These are phyloP conservation scores for Geoglossum cookeanum DNA, from an alignment of 2,329 filamentous ascomycete genomes.

Conservation along the genomic window DNA sequence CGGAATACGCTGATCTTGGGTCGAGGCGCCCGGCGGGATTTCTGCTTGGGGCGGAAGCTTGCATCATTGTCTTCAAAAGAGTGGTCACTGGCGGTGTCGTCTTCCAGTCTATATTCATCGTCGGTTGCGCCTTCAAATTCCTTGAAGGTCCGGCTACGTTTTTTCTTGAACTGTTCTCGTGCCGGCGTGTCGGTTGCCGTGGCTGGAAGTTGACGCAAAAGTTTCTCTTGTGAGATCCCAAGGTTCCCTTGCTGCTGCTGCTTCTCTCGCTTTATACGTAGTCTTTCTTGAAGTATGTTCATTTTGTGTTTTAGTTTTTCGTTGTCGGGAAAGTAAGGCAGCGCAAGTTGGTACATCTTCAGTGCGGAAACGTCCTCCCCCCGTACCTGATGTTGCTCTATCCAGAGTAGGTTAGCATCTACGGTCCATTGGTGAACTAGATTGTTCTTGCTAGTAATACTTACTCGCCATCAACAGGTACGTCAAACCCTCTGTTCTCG, in stretches of 20 bases:
- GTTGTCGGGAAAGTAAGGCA: slow-evolving; percentile 73
- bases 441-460: not conserved
- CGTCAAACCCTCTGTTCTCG: slow-evolving; percentile 62
- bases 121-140: slow-evolving; percentile 16
- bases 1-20: slow-evolving; percentile 1
- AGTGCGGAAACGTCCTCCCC: slow-evolving; percentile 64
- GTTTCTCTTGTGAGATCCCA: not conserved
- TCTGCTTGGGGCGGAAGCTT: not conserved
- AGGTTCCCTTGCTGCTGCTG: not conserved
- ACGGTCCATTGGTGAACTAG: not conserved
- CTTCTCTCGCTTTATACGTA: slow-evolving; percentile 21
- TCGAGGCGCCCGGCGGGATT: not conserved
- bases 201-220: slow-evolving; percentile 18
- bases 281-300: slow-evolving; percentile 29
- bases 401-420: not conserved
- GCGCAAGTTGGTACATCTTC: slow-evolving; percentile 60
- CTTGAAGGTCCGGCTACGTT: slow-evolving; percentile 18
- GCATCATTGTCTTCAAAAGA: slow-evolving; percentile 9
- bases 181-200: slow-evolving; percentile 15
- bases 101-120: slow-evolving; percentile 13
- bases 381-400: slow-evolving; percentile 60
- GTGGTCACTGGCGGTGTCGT: slow-evolving; percentile 15
- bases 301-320: slow-evolving; percentile 48
- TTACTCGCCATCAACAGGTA: slow-evolving; percentile 62
- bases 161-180: slow-evolving; percentile 15